Evolutionary conservation across 2,329 filamentous ascomycete genomes (phyloP), one percentile per base, ranked within the genome.

Genomic region (Aspergillus terreus): DNA sequence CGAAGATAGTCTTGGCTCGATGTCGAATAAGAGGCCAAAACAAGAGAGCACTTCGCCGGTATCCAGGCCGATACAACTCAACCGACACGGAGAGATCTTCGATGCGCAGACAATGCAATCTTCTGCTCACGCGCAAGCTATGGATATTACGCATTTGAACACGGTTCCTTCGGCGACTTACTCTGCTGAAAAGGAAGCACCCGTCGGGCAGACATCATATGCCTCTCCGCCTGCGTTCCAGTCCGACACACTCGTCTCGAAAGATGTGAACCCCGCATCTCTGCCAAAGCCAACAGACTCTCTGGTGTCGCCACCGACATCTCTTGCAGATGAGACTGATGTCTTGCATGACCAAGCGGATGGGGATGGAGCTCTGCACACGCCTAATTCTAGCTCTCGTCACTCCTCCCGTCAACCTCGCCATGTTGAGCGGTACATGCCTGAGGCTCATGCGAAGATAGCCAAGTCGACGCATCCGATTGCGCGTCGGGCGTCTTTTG

Each of bases 401-500:
- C 71, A 75, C 44, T 74, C 72, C 6, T 76, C 74, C 27, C 72
- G 72, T 38, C 74, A 76, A 54, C 68, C 73, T 21, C 71, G 71
- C 47, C 65, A 71, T 49, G 59, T 69, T 35, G 71, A 75, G 35
- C 62, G 72, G 15, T 73, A 71, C 51, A 63, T 66, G 15, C 66
- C 71, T 4, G 71, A 75, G 30, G 54, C 62, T 12, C 57, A 61
- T 42, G 46, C 59, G 40, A 67, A 67, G 44, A 46, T 50, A 12
- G 36, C 54, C 19, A 67, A 68, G 52, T 51, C 62, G 50, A 52
- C 54, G 23, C 61, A 62, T 43, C 56, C 63, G 19, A 52, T 58
- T 43, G 56, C 58, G n/a, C 60, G 58, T 21, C 61, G 58, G 27
- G 57, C 62, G n/a, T 59, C 62, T 9, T 60, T 59, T 15, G 48